Percentiles rank a stretch among this genome's conserved stretches.
Evolutionary conservation across 2,329 filamentous ascomycete species (phyloP).

Genomic region (Fusarium sp.): DNA sequence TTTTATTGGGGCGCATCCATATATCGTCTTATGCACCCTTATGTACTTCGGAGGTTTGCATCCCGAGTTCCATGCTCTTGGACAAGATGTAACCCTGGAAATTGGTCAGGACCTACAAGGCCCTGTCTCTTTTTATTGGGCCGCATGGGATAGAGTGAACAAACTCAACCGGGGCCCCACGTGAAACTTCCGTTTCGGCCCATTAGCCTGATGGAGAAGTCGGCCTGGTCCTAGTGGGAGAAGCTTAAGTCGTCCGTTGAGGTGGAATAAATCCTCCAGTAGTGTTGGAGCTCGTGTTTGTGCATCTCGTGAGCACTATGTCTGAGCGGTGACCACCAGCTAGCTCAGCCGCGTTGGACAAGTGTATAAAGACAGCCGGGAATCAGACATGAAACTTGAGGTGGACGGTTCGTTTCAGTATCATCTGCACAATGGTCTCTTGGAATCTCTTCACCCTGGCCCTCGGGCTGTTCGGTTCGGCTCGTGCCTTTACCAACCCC

Average conservation of each 20-base stretch:
- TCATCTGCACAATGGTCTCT: constrained; percentile 19
- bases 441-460: constrained; percentile 25
- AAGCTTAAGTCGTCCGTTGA: constrained; percentile 11
- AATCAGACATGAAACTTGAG: background rate
- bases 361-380: background rate
- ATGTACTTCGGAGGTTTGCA: background rate
- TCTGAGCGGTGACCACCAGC: background rate
- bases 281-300: background rate
- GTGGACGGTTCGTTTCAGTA: background rate
- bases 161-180: background rate
- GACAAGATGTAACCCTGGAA: constrained; percentile 8
- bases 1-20: constrained; percentile 27
- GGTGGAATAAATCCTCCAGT: constrained; percentile 9
- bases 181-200: constrained; percentile 4
- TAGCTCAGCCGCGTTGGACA: too few species aligned
- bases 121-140: constrained; percentile 19
- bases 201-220: background rate
- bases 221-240: background rate
- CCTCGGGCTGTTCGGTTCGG: constrained; percentile 25
- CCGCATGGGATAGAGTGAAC: constrained; percentile 10
- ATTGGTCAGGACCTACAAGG: background rate
- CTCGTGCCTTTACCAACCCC: constrained; percentile 61
- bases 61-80: background rate
- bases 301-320: background rate
- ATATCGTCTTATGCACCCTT: background rate